phyloP scores from a whole-genome alignment of 2,329 filamentous ascomycete genomes.

The Phialophora verrucosa region DNA sequence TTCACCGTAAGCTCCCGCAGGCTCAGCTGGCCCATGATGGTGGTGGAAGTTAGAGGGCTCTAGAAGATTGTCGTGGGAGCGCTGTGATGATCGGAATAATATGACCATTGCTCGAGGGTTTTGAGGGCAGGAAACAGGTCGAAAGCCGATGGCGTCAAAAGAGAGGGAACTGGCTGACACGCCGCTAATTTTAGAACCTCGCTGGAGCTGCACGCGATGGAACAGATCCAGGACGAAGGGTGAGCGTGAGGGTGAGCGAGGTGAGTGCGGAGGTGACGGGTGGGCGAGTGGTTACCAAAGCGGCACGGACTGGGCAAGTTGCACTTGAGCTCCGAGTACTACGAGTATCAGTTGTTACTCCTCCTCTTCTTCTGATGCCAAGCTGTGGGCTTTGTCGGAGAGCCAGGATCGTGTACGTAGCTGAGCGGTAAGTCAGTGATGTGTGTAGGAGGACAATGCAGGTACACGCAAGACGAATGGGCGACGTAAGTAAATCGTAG shows the following conservation, averaged over 20 bases:
- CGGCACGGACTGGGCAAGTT: neutral
- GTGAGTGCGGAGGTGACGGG: neutral
- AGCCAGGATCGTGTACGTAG: neutral
- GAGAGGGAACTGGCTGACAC: neutral
- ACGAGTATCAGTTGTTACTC: neutral
- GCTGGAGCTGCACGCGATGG: slow-evolving; percentile 8
- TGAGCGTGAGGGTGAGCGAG: slow-evolving; percentile 13
- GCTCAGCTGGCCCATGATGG: slow-evolving; percentile 1
- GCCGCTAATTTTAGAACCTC: slow-evolving; percentile 8
- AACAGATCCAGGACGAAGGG: slow-evolving; percentile 8
- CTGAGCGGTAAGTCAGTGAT: neutral
- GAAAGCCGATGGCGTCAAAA: slow-evolving; percentile 11
- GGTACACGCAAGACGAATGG: neutral
- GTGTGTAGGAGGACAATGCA: neutral
- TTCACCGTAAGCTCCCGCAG: slow-evolving; percentile 7
- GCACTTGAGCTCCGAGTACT: neutral
- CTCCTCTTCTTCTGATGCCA: neutral
- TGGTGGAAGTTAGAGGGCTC: neutral
- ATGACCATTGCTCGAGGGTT: neutral
- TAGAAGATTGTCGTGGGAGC: neutral
- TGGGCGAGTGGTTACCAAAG: neutral
- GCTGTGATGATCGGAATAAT: neutral
- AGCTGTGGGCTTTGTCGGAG: neutral
- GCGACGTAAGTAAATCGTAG: neutral
- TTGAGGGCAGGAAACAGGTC: slow-evolving; percentile 5